Evolutionary conservation across 176 grass and related monocot genomes (phyloP).

Genomic region (Ampelocalamus luodianensis): DNA sequence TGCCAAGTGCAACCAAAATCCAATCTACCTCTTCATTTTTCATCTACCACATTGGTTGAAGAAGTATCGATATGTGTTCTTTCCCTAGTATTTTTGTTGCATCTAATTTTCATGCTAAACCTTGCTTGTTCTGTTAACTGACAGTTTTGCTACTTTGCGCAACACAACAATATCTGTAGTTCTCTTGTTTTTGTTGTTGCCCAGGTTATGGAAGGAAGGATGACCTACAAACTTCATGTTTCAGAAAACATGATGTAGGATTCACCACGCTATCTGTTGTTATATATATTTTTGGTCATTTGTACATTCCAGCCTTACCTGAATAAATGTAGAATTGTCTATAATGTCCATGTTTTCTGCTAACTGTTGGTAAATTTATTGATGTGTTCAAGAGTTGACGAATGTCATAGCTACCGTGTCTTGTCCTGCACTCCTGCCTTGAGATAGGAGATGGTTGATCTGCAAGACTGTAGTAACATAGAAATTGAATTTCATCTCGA

Average conservation of each 20-base stretch:
- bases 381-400: neutral
- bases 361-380: neutral
- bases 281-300: neutral
- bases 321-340: neutral
- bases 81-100: neutral
- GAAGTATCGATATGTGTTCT: conserved; percentile 5
- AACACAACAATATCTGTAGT: too few relatives aligned
- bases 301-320: neutral
- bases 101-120: neutral
- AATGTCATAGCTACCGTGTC: neutral
- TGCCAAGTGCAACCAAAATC: too few relatives aligned
- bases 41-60: neutral
- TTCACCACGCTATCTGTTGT: neutral
- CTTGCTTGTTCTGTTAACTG: neutral
- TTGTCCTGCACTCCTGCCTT: neutral
- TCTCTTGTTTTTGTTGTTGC: too few relatives aligned
- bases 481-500: neutral
- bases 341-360: neutral
- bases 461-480: neutral
- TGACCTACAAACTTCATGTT: too few relatives aligned
- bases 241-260: too few relatives aligned
- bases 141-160: too few relatives aligned
- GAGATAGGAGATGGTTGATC: neutral
- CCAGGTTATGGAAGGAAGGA: too few relatives aligned
- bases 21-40: too few relatives aligned